A percentile compares a stretch with the other conserved stretches of the same genome.
phyloP scores from a whole-genome alignment of 2,329 filamentous ascomycete species.

The Ophiostoma quercus region DNA sequence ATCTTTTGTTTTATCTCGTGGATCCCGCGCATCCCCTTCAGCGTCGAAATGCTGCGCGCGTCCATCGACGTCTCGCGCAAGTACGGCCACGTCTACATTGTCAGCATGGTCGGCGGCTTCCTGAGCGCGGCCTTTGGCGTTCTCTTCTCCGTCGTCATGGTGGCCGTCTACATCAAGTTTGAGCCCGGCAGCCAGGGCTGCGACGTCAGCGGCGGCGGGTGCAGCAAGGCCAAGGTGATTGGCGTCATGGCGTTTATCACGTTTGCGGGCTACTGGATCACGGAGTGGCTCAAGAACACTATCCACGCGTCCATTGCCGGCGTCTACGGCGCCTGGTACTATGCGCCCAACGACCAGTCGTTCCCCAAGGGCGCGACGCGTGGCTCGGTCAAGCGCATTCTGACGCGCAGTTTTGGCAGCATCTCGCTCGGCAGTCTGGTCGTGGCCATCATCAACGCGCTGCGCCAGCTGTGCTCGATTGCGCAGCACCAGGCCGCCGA shows the following conservation, averaged over 20 bases:
- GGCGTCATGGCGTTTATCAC: conserved; percentile 81
- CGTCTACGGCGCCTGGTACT: conserved; percentile 92
- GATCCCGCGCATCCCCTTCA: conserved; percentile 88
- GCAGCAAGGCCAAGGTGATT: conserved; percentile 71
- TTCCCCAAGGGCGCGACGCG: conserved; percentile 75
- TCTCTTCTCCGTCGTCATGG: conserved; percentile 82
- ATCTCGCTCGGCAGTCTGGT: conserved; percentile 82
- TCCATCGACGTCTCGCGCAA: conserved; percentile 78
- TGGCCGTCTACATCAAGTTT: conserved; percentile 80
- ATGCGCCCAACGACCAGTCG: conserved; percentile 52
- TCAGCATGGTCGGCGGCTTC: conserved; percentile 78
- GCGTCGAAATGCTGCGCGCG: conserved; percentile 81
- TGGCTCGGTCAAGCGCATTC: conserved; percentile 71
- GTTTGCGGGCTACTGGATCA: conserved; percentile 90
- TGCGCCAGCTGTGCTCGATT: conserved; percentile 77
- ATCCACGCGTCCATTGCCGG: conserved; percentile 84
- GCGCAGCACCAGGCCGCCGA: conserved; percentile 60
- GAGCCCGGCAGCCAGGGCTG: conserved; percentile 58
- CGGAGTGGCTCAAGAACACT: conserved; percentile 89
- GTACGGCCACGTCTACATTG: conserved; percentile 79
- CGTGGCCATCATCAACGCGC: conserved; percentile 78
- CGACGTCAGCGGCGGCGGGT: conserved; percentile 52
- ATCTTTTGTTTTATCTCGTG: conserved; percentile 81
- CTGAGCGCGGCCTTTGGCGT: conserved; percentile 69
- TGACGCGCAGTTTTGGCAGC: conserved; percentile 89